Percentiles rank a stretch among this genome's conserved stretches.
These are phyloP conservation scores for Dalechampia spathulata DNA, from an alignment of 441 rosid genomes.

Conservation along the genomic window DNA sequence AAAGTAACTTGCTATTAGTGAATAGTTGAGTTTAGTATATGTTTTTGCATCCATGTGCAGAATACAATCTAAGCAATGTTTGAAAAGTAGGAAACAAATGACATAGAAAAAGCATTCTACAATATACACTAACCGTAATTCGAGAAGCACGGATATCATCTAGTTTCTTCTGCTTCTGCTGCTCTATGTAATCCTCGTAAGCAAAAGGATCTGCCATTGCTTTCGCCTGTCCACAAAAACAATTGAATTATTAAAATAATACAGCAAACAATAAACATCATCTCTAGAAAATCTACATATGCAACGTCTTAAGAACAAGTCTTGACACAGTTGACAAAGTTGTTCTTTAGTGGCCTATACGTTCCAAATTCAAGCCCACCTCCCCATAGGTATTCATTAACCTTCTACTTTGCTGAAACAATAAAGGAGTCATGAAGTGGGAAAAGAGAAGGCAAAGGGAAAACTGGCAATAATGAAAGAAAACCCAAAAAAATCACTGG, in stretches of 20 bases:
- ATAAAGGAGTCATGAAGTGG: neutral
- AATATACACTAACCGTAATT: conserved; percentile 53
- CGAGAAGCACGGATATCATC: conserved; percentile 43
- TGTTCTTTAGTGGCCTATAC: too few species aligned
- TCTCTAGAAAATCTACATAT: neutral
- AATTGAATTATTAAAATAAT: neutral
- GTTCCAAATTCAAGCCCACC: too few species aligned
- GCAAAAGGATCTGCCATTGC: conserved; percentile 62
- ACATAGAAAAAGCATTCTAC: neutral
- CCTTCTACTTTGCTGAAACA: neutral
- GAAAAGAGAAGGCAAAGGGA: too few species aligned
- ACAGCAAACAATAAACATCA: neutral
- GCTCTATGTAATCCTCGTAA: conserved; percentile 52
- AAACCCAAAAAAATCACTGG: neutral
- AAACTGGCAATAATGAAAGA: too few species aligned
- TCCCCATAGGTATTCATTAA: neutral
- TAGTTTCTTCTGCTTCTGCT: conserved; percentile 52
- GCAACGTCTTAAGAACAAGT: too few species aligned
- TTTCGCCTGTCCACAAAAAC: conserved; percentile 47
- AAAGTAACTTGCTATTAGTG: too few species aligned
- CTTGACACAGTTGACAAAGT: too few species aligned
- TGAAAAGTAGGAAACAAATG: too few species aligned
- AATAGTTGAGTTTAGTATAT: too few species aligned
- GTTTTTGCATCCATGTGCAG: too few species aligned
- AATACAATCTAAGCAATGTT: too few species aligned